phyloP scores from a whole-genome alignment of 495 filamentous ascomycete genomes.

The Penicillium pancosmium region DNA sequence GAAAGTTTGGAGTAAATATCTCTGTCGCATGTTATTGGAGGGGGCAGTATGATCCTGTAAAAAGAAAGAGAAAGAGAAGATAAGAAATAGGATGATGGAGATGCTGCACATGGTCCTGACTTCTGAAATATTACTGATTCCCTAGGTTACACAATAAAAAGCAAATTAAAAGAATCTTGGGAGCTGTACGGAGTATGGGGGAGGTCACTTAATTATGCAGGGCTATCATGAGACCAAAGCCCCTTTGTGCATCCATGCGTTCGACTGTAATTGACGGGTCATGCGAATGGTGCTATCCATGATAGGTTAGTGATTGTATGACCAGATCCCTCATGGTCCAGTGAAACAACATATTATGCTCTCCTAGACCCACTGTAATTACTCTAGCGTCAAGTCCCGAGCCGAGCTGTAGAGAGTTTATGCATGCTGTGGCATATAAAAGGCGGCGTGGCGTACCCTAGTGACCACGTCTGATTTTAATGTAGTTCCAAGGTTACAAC shows the following conservation, averaged over 20 bases:
- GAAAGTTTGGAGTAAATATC: constrained; percentile 2
- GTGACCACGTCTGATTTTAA: not conserved
- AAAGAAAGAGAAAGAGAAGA: not conserved
- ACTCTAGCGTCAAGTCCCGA: not conserved
- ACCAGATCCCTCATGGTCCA: not conserved
- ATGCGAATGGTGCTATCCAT: not conserved
- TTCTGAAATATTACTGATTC: not conserved
- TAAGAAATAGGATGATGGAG: not conserved
- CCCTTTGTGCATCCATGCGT: too few relatives aligned
- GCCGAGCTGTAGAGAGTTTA: not conserved
- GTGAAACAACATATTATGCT: not conserved
- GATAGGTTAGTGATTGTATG: not conserved
- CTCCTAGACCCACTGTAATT: not conserved
- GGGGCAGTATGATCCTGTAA: not conserved
- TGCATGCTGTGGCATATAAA: not conserved
- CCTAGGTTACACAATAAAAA: not conserved
- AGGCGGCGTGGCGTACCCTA: not conserved
- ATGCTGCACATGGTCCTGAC: constrained; percentile 4
- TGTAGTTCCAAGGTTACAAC: too few relatives aligned
- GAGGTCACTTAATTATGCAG: too few relatives aligned
- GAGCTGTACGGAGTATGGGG: too few relatives aligned
- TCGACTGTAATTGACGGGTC: too few relatives aligned
- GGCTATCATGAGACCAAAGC: too few relatives aligned
- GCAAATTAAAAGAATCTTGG: not conserved
- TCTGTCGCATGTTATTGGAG: not conserved